phyloP scores from a whole-genome alignment of 768 basidiomycete genomes.

The Megacollybia marginata region DNA sequence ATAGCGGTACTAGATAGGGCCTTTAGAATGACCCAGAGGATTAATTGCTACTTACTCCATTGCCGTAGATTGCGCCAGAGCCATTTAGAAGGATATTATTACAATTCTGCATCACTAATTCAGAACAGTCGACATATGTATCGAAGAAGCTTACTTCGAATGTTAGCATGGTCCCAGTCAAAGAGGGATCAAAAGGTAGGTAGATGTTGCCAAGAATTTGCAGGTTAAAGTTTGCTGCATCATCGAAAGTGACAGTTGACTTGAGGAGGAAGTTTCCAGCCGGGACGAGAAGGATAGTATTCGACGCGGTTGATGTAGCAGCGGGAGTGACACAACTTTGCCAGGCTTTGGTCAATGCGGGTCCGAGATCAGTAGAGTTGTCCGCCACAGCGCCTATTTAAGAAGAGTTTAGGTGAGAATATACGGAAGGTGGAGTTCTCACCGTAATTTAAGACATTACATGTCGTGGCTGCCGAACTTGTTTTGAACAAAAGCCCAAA shows the following conservation, averaged over 20 bases:
- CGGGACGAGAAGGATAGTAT: constrained; percentile 16
- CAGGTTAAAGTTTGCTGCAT: constrained; percentile 15
- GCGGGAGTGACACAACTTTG: constrained; percentile 12
- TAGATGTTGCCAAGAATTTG: constrained; percentile 15
- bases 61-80: too few species aligned
- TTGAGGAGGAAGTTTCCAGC: constrained; percentile 13
- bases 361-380: constrained; percentile 17
- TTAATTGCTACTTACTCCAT: too few species aligned
- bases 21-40: too few species aligned
- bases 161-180: constrained; percentile 17
- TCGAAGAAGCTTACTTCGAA: constrained; percentile 10
- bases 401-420: too few species aligned
- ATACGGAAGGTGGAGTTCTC: too few species aligned
- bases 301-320: constrained; percentile 9
- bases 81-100: too few species aligned
- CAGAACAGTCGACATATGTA: too few species aligned
- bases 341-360: constrained; percentile 16
- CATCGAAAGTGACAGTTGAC: constrained; percentile 12
- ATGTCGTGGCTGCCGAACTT: too few species aligned
- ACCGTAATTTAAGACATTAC: too few species aligned
- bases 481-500: too few species aligned
- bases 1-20: too few species aligned
- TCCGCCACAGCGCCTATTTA: constrained; percentile 9
- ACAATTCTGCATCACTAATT: too few species aligned
- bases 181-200: constrained; percentile 10